Evolutionary conservation across 2,329 filamentous ascomycete species (phyloP).

Genomic region (Bipolaris zeicola): DNA sequence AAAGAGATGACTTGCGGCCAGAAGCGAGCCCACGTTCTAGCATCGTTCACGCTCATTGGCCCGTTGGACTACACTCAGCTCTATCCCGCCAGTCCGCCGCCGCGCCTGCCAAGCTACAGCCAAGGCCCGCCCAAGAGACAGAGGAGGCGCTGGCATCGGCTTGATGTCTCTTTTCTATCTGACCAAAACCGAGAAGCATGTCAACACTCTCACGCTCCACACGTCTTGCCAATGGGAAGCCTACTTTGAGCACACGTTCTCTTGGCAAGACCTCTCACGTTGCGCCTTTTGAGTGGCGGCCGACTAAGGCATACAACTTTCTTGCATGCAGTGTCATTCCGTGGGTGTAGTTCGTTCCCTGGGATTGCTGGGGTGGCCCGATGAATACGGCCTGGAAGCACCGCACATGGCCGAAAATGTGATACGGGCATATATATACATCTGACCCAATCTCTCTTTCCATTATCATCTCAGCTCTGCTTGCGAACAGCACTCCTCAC

Average conservation of each 20-base stretch:
- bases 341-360: background rate
- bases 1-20: background rate
- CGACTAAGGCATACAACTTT: slow-evolving; percentile 10
- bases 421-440: slow-evolving; percentile 32
- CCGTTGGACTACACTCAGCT: background rate
- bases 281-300: slow-evolving; percentile 19
- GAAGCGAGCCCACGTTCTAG: background rate
- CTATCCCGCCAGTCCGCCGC: background rate
- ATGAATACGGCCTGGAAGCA: slow-evolving; percentile 14
- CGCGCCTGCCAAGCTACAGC: background rate
- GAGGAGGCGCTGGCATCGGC: slow-evolving; percentile 1
- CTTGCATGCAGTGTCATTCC: slow-evolving; percentile 11
- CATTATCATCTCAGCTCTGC: slow-evolving; percentile 22
- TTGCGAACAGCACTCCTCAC: slow-evolving; percentile 22
- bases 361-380: slow-evolving; percentile 1
- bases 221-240: slow-evolving; percentile 19
- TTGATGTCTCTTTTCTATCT: slow-evolving; percentile 7
- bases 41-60: background rate
- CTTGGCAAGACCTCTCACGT: slow-evolving; percentile 11
- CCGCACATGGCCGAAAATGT: slow-evolving; percentile 17
- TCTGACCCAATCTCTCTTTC: slow-evolving; percentile 17
- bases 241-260: slow-evolving; percentile 23
- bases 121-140: slow-evolving; percentile 1
- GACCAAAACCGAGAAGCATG: background rate
- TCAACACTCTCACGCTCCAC: background rate